These are phyloP conservation scores for Epichloe gansuensis DNA, from an alignment of 2,329 filamentous ascomycete species.

Conservation along the genomic window DNA sequence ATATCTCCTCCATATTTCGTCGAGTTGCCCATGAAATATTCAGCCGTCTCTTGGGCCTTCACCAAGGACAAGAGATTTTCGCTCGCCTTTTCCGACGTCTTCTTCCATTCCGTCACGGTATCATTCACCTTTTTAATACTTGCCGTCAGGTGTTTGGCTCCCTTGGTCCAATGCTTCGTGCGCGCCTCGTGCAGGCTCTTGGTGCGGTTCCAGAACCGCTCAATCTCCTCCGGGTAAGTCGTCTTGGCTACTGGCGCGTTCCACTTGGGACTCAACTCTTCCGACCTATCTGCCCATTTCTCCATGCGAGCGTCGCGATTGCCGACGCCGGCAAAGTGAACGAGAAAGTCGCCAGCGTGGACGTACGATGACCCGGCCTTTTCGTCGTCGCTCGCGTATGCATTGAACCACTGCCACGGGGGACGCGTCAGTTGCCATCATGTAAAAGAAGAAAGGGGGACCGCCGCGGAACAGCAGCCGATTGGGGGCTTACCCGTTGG, in stretches of 20 bases:
- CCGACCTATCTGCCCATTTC: conserved; percentile 2
- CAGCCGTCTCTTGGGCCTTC: not conserved
- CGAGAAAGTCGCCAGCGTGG: conserved; percentile 9
- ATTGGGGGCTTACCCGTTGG: conserved; percentile 5
- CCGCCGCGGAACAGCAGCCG: not conserved
- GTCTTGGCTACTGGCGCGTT: conserved; percentile 1
- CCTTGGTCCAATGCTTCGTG: not conserved
- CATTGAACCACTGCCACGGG: conserved; percentile 10
- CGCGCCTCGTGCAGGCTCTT: conserved; percentile 1
- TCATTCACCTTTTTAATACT: not conserved
- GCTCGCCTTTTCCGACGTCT: not conserved
- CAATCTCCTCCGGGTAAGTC: not conserved
- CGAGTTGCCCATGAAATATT: not conserved
- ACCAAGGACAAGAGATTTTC: not conserved
- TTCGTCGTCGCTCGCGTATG: conserved; percentile 4
- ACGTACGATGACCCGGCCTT: not conserved
- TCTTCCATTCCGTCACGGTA: not conserved
- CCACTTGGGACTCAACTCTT: conserved; percentile 1
- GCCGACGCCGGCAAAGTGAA: conserved; percentile 10
- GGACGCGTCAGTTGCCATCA: not conserved
- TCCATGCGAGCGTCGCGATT: not conserved
- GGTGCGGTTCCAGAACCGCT: conserved; percentile 2
- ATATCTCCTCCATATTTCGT: not conserved
- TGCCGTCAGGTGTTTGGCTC: not conserved
- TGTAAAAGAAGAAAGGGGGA: not conserved